Evolutionary conservation across 75 land plant species (phyloP), one percentile per base, ranked within the genome.

Genomic region (Chamaecyparis obtusa): DNA sequence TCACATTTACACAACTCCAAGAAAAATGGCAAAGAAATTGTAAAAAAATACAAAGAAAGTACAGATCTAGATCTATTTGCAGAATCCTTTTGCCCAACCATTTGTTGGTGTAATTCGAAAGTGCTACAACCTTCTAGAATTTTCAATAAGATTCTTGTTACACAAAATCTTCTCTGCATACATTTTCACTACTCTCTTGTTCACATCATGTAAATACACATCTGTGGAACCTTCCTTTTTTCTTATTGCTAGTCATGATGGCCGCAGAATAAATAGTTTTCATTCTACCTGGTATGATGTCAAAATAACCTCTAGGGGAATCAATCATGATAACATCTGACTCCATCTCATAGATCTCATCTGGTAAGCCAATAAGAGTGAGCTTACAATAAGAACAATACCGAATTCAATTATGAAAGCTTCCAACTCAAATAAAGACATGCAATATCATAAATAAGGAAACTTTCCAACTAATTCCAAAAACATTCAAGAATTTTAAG

Each of bases 261-360:
- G 94, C 94, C 1, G 98, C 95, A 0, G 94, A 91, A 91, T 83
- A 96, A 37, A 96, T 96, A 55, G 98, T 95, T 33, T 76, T 88
- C 98, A 96, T 96, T 85, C 98, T 36, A 6, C 98, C 98, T 21
- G 98, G 98, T 64, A 93, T 93, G 84, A 89, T 92, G 30, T 88
- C 86, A 85, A 87, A 92, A 88, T 93, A 96, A 55, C 96, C 96
- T 3, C 92, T 81, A 27, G 98, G 98, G 27, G 92, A 96, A 85
- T 96, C 98, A 83, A 96, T 91, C 98, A 96, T 94, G 71, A 96
- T 94, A 88, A 93, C 87, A 69, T 96, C 98, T 96, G 96, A 96
- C 74, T 93, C 91, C 72, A 60, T 89, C 10, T 90, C 91, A 84
- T 95, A 95, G 30, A 93, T 87, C 92, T 93, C 90, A 74, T 72